Percentiles rank a stretch among this genome's conserved stretches.
These are phyloP conservation scores for Thraustochytrium striatum DNA, from an alignment of 352 stramenopile species.

Conservation along the genomic window DNA sequence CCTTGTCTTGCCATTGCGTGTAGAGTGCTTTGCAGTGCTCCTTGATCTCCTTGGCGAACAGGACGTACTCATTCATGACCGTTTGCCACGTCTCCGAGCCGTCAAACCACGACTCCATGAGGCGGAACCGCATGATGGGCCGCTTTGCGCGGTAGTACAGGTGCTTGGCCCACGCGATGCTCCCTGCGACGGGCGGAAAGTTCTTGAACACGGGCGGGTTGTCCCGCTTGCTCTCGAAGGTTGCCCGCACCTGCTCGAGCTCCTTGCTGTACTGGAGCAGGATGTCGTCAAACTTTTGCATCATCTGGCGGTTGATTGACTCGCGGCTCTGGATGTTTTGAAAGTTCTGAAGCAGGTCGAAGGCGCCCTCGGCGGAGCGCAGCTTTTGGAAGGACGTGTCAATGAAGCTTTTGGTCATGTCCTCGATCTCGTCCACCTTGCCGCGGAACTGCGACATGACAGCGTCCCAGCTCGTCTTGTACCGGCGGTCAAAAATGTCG, in stretches of 20 bases:
- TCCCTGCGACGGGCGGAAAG: constrained; percentile 74
- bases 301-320: constrained; percentile 92
- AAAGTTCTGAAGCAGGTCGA: constrained; percentile 94
- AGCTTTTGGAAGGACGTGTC: constrained; percentile 92
- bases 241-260: constrained; percentile 78
- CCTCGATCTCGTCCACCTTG: constrained; percentile 87
- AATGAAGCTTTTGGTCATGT: constrained; percentile 89
- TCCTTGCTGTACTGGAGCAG: constrained; percentile 92
- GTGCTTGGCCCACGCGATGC: constrained; percentile 63
- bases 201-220: constrained; percentile 85
- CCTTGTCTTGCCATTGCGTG: constrained; percentile 82
- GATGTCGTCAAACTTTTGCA: constrained; percentile 93
- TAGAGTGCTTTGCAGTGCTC: constrained; percentile 85
- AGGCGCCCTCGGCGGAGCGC: constrained; percentile 83
- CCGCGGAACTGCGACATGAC: constrained; percentile 89
- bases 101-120: constrained; percentile 82
- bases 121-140: constrained; percentile 85
- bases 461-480: constrained; percentile 87
- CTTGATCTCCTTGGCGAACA: constrained; percentile 84
- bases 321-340: constrained; percentile 89
- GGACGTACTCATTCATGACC: constrained; percentile 88
- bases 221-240: constrained; percentile 77
- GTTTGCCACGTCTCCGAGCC: constrained; percentile 79
- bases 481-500: constrained; percentile 82
- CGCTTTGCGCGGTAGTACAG: constrained; percentile 87